phyloP scores from a whole-genome alignment of 768 basidiomycete genomes.

The Lactarius akahatsu region DNA sequence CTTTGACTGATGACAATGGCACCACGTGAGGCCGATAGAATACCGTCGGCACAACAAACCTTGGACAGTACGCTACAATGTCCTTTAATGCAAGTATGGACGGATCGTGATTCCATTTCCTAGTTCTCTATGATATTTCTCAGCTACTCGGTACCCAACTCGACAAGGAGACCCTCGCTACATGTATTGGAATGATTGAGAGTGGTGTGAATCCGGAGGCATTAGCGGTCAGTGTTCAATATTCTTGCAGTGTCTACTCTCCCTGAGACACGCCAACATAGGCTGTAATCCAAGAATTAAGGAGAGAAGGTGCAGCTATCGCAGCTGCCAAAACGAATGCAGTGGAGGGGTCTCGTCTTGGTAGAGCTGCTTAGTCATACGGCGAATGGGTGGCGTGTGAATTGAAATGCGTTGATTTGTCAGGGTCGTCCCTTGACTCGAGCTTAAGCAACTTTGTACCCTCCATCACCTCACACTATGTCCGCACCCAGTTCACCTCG shows the following conservation, averaged over 20 bases:
- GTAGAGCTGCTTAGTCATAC: slow-evolving; percentile 14
- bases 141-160: slow-evolving; percentile 84
- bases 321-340: slow-evolving; percentile 11
- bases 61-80: slow-evolving; percentile 38
- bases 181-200: slow-evolving; percentile 90
- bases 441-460: not conserved
- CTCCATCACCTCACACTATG: slow-evolving; percentile 30
- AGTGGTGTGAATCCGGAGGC: slow-evolving; percentile 91
- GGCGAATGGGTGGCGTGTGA: slow-evolving; percentile 10
- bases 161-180: slow-evolving; percentile 89
- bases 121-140: slow-evolving; percentile 85
- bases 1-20: not conserved
- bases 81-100: not conserved
- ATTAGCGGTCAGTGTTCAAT: slow-evolving; percentile 62
- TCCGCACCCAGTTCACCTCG: slow-evolving; percentile 42
- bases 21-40: slow-evolving; percentile 25
- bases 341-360: not conserved
- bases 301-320: slow-evolving; percentile 24
- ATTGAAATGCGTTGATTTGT: slow-evolving; percentile 12
- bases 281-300: slow-evolving; percentile 29
- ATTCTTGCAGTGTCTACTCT: not conserved
- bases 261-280: not conserved
- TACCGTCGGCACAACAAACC: slow-evolving; percentile 36
- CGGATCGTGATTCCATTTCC: not conserved
- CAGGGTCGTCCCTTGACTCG: not conserved